These are phyloP conservation scores for Micractinium sp. DNA, from an alignment of 139 green algal genomes.

Conservation along the genomic window DNA sequence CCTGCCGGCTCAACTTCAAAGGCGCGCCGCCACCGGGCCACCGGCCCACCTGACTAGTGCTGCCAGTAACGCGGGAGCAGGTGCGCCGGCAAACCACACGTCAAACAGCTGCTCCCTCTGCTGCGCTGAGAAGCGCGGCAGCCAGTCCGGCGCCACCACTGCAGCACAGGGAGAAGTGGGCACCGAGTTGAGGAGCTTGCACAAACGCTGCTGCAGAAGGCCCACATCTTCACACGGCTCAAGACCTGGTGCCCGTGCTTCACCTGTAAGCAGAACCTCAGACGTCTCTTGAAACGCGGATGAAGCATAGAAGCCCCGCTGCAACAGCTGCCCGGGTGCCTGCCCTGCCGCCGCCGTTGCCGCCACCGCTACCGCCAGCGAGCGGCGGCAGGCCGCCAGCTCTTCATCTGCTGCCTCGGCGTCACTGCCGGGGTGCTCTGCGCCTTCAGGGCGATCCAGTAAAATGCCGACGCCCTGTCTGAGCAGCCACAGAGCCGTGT, in stretches of 20 bases:
- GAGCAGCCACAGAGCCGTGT: background rate
- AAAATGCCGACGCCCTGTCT: background rate
- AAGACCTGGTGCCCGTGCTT: background rate
- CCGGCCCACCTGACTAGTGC: conserved; percentile 23
- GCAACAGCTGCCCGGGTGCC: background rate
- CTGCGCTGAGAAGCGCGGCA: background rate
- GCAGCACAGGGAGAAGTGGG: background rate
- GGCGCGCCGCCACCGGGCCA: background rate
- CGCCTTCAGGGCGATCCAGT: background rate
- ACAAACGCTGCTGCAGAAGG: background rate
- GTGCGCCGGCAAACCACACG: conserved; percentile 22
- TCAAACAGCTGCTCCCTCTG: conserved; percentile 30
- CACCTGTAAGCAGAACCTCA: conserved; percentile 36
- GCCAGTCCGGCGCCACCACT: conserved; percentile 50
- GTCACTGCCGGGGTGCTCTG: background rate
- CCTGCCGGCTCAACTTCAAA: background rate
- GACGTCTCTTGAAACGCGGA: conserved; percentile 18
- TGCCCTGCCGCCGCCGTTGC: background rate
- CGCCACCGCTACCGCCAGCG: background rate
- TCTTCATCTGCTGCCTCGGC: background rate
- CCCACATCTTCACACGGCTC: no score
- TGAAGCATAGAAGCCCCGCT: background rate
- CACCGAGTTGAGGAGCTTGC: background rate
- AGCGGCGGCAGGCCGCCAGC: background rate
- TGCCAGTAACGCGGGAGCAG: conserved; percentile 19